These are phyloP conservation scores for Lachnellula hyalina DNA, from an alignment of 2,329 filamentous ascomycete genomes.

Conservation along the genomic window DNA sequence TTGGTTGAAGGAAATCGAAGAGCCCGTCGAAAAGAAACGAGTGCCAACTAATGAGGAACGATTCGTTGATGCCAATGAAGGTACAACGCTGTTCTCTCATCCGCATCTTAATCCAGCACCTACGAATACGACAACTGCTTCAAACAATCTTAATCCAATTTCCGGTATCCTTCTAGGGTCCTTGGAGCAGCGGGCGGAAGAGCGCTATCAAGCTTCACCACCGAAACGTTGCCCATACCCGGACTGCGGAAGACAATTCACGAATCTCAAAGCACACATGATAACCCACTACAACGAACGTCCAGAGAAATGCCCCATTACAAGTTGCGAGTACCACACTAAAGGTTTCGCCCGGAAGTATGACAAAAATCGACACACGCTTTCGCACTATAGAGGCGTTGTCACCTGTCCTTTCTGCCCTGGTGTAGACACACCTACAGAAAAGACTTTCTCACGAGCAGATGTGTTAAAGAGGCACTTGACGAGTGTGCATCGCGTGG, in stretches of 20 bases:
- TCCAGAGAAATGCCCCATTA: slow-evolving; percentile 89
- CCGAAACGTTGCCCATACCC: slow-evolving; percentile 42
- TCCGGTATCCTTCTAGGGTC: background rate
- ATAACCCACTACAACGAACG: slow-evolving; percentile 87
- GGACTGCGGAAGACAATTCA: slow-evolving; percentile 51
- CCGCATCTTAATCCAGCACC: background rate
- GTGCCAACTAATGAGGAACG: background rate
- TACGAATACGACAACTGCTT: background rate
- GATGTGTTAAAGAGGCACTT: slow-evolving; percentile 95
- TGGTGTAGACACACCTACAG: slow-evolving; percentile 73
- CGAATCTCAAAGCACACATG: slow-evolving; percentile 76
- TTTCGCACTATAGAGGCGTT: slow-evolving; percentile 93
- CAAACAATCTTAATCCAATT: background rate
- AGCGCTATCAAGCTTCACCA: background rate
- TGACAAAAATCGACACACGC: slow-evolving; percentile 90
- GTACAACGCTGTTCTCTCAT: background rate
- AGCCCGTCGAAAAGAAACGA: slow-evolving; percentile 2
- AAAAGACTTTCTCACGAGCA: slow-evolving; percentile 90
- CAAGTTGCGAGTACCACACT: slow-evolving; percentile 81
- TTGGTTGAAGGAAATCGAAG: slow-evolving; percentile 53
- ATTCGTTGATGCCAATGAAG: background rate
- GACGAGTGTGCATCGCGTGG: slow-evolving; percentile 83
- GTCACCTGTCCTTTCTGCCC: slow-evolving; percentile 96
- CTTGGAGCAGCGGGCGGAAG: background rate
- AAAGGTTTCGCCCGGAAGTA: slow-evolving; percentile 95